Base-by-base conservation (phyloP, 1,139 yeast species). In the Hyphopichia khmerensis region DNA sequence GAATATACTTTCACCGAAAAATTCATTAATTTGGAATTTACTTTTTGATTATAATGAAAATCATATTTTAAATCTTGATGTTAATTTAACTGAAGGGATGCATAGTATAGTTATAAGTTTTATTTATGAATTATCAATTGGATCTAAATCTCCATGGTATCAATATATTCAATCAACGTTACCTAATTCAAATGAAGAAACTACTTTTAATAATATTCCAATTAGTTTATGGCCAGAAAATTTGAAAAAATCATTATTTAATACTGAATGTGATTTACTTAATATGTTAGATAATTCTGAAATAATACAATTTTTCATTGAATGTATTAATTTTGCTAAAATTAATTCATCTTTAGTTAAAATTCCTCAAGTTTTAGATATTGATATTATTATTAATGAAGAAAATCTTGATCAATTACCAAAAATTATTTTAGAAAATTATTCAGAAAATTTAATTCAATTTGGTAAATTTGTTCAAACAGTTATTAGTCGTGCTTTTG, bases 401-500 rank as follows among this genome's bases (percentile, higher is more conserved):
- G 43, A 40, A 1, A 40, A 45, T 17, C 39, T 17, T 7, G 39
- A 36, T n/a, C 10, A 27, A 27, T 29, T 36, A 44, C 5, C 50
- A 50, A 13, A 40, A 45, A 13, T n/a, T 14, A 33, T 45, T 11
- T 29, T 49, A 26, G 45, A 50, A 2, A 40, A 40, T 15, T 51
- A 57, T 37, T 46, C 48, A 9, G 44, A 44, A 19, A 64, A 64
- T 14, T 63, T 75, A 42, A 48, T 60, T 8, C 51, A 52, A 13
- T 84, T 82, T 57, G 84, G 82, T 2, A 73, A 75, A 11, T 64
- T 68, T 15, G 74, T 79, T 3, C 79, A 74, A 55, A 75, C 82
- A 1, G 82, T 88, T 13, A 80, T 90, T 0, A 82, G 95, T 1
- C 72, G 96, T 45, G 90, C 91, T 1, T 89, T 90, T 58, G 83